Conservation (phyloP, 164 flowering plant species). For the Vitis amurensis region DNA sequence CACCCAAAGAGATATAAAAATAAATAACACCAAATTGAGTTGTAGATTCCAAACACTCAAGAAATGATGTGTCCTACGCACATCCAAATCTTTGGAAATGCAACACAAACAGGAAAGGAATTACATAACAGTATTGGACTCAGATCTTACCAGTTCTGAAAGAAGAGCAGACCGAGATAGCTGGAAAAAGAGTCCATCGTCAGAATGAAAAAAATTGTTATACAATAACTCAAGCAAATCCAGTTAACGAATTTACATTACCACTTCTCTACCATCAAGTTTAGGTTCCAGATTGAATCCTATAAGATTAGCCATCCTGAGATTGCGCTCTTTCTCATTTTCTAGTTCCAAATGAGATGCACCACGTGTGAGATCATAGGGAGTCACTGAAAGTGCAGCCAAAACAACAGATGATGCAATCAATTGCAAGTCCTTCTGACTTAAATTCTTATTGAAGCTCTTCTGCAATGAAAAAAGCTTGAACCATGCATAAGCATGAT, state of each 20-base stretch:
- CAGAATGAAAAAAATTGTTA: neutral
- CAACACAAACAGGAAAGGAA: neutral
- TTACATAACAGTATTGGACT: neutral
- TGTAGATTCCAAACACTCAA: too few species aligned
- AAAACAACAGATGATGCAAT: constrained; percentile 91
- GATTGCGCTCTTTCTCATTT: constrained; percentile 83
- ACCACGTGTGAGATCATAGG: constrained; percentile 56
- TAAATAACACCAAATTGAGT: too few species aligned
- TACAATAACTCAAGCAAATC: neutral
- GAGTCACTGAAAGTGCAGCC: constrained; percentile 80
- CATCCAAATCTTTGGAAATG: neutral
- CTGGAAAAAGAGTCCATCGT: constrained; percentile 35
- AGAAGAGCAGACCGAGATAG: constrained; percentile 80
- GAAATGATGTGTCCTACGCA: too few species aligned
- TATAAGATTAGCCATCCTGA: constrained; percentile 79
- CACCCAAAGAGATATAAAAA: too few species aligned
- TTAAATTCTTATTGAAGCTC: constrained; percentile 80
- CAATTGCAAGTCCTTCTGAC: constrained; percentile 83
- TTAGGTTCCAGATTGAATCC: constrained; percentile 79
- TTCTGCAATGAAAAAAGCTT: constrained; percentile 84
- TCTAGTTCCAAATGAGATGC: constrained; percentile 88
- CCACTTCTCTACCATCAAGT: constrained; percentile 79
- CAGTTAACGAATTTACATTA: constrained; percentile 20
- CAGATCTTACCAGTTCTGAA: constrained; percentile 71
- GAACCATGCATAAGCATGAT: constrained; percentile 97